Evolutionary conservation across 768 basidiomycete genomes (phyloP).

Genomic region (Lyophyllum semitale): DNA sequence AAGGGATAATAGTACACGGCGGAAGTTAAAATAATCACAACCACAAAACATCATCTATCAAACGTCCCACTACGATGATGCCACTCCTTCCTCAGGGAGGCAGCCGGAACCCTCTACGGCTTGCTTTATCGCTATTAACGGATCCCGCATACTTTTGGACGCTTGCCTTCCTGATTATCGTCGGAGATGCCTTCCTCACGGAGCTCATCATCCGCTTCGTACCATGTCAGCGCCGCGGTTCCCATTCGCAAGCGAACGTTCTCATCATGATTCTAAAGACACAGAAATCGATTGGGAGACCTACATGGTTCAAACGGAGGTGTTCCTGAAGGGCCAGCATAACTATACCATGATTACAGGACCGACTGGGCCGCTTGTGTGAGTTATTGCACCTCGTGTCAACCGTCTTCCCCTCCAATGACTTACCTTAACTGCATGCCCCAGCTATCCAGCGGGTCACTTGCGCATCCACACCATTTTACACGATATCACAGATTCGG

Average conservation of each 20-base stretch:
- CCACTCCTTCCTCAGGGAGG: slow-evolving; percentile 6
- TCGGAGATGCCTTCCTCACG: slow-evolving; percentile 79
- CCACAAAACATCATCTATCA: background rate
- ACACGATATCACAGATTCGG: slow-evolving; percentile 61
- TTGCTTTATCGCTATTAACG: slow-evolving; percentile 41
- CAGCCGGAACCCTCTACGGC: slow-evolving; percentile 14
- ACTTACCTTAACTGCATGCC: background rate
- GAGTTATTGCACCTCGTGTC: slow-evolving; percentile 24
- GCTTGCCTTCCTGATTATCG: slow-evolving; percentile 61
- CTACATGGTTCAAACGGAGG: slow-evolving; percentile 85
- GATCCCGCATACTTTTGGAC: slow-evolving; percentile 66
- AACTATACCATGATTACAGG: slow-evolving; percentile 83
- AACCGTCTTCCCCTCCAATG: background rate
- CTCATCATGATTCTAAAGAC: slow-evolving; percentile 50
- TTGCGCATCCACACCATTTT: slow-evolving; percentile 79
- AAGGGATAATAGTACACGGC: background rate
- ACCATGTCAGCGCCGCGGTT: slow-evolving; percentile 61
- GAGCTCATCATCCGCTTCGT: slow-evolving; percentile 79
- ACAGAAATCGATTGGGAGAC: slow-evolving; percentile 99
- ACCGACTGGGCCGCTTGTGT: slow-evolving; percentile 94
- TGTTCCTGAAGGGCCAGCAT: slow-evolving; percentile 79
- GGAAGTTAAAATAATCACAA: slow-evolving; percentile 4
- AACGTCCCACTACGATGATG: slow-evolving; percentile 11
- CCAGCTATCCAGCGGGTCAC: slow-evolving; percentile 94
- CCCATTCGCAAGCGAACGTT: background rate